Percentiles rank a stretch among this genome's conserved stretches.
phyloP scores from a whole-genome alignment of 2,329 filamentous ascomycete genomes.

The Trichoderma sp. region DNA sequence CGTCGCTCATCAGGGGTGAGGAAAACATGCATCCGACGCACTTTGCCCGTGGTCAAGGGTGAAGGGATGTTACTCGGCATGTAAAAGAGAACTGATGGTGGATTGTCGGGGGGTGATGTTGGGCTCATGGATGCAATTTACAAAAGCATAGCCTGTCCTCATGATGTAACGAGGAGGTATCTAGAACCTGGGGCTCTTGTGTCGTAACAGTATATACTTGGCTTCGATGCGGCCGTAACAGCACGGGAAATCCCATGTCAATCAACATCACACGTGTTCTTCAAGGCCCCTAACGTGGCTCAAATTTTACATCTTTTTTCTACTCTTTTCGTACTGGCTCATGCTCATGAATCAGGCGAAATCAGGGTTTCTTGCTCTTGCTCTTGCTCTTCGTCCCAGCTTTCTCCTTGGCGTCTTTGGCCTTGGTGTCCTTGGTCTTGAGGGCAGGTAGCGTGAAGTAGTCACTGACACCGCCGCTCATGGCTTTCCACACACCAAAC shows the following conservation, averaged over 20 bases:
- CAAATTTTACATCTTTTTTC: neutral
- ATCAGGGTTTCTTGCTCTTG: slow-evolving; percentile 26
- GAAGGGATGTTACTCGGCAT: slow-evolving; percentile 1
- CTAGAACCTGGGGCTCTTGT: neutral
- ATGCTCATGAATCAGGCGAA: neutral
- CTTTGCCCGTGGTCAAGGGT: neutral
- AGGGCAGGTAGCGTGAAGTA: slow-evolving; percentile 66
- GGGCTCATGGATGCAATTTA: neutral
- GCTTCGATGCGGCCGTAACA: neutral
- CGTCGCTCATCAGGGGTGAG: slow-evolving; percentile 5
- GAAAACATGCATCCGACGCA: neutral
- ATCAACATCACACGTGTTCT: neutral
- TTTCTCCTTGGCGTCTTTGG: slow-evolving; percentile 31
- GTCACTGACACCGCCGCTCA: slow-evolving; percentile 66
- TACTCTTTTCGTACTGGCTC: neutral
- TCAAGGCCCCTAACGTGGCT: neutral
- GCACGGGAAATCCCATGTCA: neutral
- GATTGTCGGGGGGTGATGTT: neutral
- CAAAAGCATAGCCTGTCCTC: neutral
- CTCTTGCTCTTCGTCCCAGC: slow-evolving; percentile 20
- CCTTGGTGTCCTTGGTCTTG: slow-evolving; percentile 56
- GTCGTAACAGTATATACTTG: neutral
- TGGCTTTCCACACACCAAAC: slow-evolving; percentile 64
- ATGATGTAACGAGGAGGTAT: neutral
- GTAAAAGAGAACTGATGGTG: no score